These are phyloP conservation scores for Echeveria elegans DNA, from an alignment of 164 flowering plant genomes.

Conservation along the genomic window DNA sequence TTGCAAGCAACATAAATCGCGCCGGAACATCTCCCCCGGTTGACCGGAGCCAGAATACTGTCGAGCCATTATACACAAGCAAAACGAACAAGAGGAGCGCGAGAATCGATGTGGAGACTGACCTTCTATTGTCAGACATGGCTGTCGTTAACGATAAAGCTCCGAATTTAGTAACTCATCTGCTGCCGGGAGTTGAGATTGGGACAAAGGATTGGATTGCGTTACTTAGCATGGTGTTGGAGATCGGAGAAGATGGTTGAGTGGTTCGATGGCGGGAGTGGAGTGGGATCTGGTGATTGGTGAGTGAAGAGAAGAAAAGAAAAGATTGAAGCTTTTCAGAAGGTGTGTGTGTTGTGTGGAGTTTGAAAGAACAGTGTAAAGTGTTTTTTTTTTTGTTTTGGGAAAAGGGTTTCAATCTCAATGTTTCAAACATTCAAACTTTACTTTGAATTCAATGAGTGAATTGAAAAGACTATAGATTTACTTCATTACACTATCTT, in stretches of 20 bases:
- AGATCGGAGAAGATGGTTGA: not conserved
- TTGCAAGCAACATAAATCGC: not conserved
- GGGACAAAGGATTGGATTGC: not conserved
- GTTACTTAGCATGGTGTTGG: not conserved
- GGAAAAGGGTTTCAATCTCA: not conserved
- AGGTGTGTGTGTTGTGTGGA: not conserved
- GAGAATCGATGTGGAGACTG: not conserved
- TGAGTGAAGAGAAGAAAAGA: not conserved
- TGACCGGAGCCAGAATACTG: not conserved
- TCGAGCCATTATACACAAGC: not conserved
- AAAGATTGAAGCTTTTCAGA: not conserved
- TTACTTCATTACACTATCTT: no score
- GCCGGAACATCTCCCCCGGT: not conserved
- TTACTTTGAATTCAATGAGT: not conserved
- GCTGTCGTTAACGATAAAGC: not conserved
- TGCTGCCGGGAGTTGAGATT: not conserved
- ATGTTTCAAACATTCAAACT: not conserved
- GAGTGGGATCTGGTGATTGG: slow-evolving; percentile 1
- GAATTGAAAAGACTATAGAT: not conserved
- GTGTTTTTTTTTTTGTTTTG: not conserved
- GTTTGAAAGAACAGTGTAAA: not conserved
- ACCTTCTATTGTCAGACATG: not conserved
- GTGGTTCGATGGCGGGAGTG: not conserved
- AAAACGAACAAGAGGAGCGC: not conserved
- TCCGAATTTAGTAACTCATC: not conserved